These are phyloP conservation scores for Thelonectria blattea DNA, from an alignment of 2,329 filamentous ascomycete genomes.

Conservation along the genomic window DNA sequence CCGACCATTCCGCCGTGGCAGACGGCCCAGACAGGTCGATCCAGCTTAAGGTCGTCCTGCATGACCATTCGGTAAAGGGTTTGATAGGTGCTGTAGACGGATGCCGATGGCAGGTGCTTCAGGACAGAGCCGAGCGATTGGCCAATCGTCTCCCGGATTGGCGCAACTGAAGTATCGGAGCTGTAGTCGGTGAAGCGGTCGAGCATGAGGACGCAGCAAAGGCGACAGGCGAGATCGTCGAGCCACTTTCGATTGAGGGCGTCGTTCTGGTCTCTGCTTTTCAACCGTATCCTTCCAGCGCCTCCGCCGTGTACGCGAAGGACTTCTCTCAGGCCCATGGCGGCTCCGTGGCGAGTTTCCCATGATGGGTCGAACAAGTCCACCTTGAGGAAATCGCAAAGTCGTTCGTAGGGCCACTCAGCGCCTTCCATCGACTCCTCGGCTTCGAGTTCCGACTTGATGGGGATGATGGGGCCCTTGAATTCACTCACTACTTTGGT, in stretches of 20 bases:
- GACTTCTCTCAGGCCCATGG: constrained; percentile 92
- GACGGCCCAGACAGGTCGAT: constrained; percentile 85
- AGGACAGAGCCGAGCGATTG: constrained; percentile 91
- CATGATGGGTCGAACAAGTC: constrained; percentile 93
- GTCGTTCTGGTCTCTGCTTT: constrained; percentile 76
- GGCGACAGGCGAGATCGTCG: constrained; percentile 90
- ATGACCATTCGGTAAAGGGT: constrained; percentile 90
- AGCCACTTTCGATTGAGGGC: constrained; percentile 83
- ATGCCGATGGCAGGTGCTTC: constrained; percentile 78
- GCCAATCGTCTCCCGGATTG: constrained; percentile 92
- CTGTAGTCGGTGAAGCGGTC: constrained; percentile 98
- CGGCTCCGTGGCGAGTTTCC: constrained; percentile 95
- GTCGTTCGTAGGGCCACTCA: constrained; percentile 92
- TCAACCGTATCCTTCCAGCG: constrained; percentile 78
- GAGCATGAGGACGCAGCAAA: constrained; percentile 95
- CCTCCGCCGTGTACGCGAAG: constrained; percentile 89
- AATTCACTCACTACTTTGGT: constrained; percentile 94
- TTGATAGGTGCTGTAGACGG: constrained; percentile 83
- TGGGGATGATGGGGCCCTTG: constrained; percentile 80
- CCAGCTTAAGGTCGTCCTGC: constrained; percentile 79
- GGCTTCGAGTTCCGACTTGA: constrained; percentile 84
- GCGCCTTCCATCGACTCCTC: constrained; percentile 78
- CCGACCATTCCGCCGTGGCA: constrained; percentile 99
- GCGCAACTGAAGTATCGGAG: constrained; percentile 94
- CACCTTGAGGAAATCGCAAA: constrained; percentile 92